Percentiles rank a stretch among this genome's conserved stretches.
These are phyloP conservation scores for Gossypium rotundifolium DNA, from an alignment of 345 rosid species.

Conservation along the genomic window DNA sequence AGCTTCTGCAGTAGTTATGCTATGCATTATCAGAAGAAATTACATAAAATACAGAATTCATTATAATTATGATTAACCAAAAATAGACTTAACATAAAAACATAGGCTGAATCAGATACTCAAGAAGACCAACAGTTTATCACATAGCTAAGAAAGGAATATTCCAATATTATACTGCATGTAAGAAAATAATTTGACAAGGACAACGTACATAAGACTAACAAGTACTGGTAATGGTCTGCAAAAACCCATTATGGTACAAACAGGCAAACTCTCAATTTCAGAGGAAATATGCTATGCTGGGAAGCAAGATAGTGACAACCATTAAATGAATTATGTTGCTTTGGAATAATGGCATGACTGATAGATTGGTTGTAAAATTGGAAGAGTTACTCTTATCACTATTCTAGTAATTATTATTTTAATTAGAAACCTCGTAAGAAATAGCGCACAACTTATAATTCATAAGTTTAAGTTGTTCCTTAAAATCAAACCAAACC, in stretches of 20 bases:
- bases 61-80: neutral
- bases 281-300: neutral
- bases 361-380: neutral
- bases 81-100: neutral
- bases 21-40: conserved; percentile 1
- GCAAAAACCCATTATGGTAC: neutral
- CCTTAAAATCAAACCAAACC: too few species aligned
- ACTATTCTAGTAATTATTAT: neutral
- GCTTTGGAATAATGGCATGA: neutral
- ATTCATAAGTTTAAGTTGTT: neutral
- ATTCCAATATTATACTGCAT: neutral
- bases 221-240: neutral
- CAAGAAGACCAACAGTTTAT: neutral
- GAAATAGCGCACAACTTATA: neutral
- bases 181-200: neutral
- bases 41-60: neutral
- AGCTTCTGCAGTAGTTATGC: conserved; percentile 50
- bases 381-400: neutral
- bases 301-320: neutral
- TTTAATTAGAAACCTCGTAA: neutral
- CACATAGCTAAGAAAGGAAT: neutral
- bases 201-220: neutral
- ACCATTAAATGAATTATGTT: neutral
- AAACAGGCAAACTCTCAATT: neutral
- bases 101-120: neutral